Conservation (phyloP, 2,329 filamentous ascomycete species). For the Colletotrichum sp. region DNA sequence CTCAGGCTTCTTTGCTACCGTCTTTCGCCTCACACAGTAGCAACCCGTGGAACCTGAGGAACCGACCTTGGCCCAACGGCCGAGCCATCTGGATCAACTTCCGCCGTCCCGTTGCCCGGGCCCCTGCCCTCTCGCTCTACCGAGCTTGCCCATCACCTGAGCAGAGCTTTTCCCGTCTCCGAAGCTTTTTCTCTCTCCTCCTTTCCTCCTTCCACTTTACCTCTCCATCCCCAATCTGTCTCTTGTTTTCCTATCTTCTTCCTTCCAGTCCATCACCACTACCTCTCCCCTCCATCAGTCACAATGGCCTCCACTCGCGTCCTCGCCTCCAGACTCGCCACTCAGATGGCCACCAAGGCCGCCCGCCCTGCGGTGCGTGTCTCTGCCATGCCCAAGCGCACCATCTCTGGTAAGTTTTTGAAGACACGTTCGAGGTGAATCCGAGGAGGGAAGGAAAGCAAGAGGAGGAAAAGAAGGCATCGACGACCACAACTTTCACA, state of each 20-base stretch:
- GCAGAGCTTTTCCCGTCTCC: conserved; percentile 32
- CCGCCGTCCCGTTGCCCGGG: conserved; percentile 24
- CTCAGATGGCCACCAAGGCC: conserved; percentile 76
- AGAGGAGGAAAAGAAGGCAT: conserved; percentile 4
- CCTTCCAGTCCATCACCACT: conserved; percentile 28
- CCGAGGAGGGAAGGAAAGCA: neutral
- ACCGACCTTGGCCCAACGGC: conserved; percentile 1
- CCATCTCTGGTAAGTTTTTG: conserved; percentile 70
- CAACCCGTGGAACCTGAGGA: conserved; percentile 9
- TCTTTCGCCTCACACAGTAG: neutral
- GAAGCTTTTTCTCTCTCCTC: conserved; percentile 41
- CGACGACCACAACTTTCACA: neutral
- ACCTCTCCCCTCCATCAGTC: conserved; percentile 58
- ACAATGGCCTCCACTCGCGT: conserved; percentile 83
- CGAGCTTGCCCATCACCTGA: conserved; percentile 23
- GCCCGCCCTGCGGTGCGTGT: conserved; percentile 77
- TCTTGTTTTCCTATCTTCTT: conserved; percentile 24
- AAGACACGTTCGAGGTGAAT: neutral
- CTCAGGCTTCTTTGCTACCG: conserved; percentile 11
- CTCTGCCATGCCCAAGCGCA: conserved; percentile 74
- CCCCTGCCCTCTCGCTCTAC: conserved; percentile 22
- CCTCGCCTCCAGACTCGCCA: conserved; percentile 78
- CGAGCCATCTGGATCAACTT: conserved; percentile 23
- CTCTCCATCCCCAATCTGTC: conserved; percentile 23
- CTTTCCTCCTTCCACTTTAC: conserved; percentile 38